Evolutionary conservation across 192 early-diverging fungal genomes (phyloP).

Genomic region (Backusella parvicylindrica): DNA sequence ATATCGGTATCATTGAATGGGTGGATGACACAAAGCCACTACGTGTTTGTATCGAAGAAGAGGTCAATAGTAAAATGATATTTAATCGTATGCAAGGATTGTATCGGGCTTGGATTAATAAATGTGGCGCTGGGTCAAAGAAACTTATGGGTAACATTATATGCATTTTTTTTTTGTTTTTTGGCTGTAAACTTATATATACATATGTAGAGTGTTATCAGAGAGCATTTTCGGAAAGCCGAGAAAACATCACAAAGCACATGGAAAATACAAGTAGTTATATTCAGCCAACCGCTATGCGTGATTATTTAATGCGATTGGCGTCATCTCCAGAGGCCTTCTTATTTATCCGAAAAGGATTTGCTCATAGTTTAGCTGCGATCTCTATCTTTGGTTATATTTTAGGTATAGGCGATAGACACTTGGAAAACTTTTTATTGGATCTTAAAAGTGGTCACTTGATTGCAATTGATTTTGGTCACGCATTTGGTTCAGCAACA

Average conservation of each 20-base stretch:
- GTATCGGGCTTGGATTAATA: conserved; percentile 40
- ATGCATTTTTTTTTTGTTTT: neutral
- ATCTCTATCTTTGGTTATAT: conserved; percentile 72
- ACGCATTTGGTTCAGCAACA: conserved; percentile 81
- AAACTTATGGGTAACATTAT: conserved; percentile 37
- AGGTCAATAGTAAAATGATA: conserved; percentile 39
- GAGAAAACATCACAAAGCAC: conserved; percentile 48
- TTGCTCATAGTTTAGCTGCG: conserved; percentile 65
- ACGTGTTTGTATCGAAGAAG: conserved; percentile 55
- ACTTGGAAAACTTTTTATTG: conserved; percentile 75
- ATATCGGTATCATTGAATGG: conserved; percentile 78
- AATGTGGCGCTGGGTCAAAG: conserved; percentile 42
- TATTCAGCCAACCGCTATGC: conserved; percentile 46
- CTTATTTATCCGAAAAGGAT: conserved; percentile 61
- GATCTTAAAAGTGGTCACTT: conserved; percentile 64
- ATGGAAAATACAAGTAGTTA: conserved; percentile 39
- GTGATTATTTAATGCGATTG: conserved; percentile 53
- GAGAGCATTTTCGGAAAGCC: conserved; percentile 47
- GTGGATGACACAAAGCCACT: conserved; percentile 68
- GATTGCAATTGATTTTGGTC: conserved; percentile 80
- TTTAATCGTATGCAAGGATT: conserved; percentile 37
- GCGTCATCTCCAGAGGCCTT: conserved; percentile 72
- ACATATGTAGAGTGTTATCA: conserved; percentile 47
- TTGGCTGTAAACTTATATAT: neutral
- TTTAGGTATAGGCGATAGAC: conserved; percentile 79